Percentiles rank a stretch among this genome's conserved stretches.
These are phyloP conservation scores for Carallia brachiata DNA, from an alignment of 345 rosid genomes.

Conservation along the genomic window DNA sequence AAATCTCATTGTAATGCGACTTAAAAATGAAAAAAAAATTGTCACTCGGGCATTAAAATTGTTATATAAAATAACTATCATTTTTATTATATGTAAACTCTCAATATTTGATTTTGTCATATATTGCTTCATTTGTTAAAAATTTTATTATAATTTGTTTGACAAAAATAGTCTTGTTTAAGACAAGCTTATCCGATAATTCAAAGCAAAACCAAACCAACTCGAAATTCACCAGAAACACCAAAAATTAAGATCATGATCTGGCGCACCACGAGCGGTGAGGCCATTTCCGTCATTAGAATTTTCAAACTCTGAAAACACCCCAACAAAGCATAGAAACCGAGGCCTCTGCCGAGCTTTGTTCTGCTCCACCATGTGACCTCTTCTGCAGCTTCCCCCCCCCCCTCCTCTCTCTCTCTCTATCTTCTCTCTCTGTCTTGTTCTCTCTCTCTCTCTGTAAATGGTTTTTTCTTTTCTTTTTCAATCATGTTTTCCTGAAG, in stretches of 20 bases:
- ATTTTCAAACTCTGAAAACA: background rate
- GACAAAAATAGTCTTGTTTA: background rate
- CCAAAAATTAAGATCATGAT: too few relatives aligned
- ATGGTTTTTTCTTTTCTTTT: background rate
- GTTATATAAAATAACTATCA: too few relatives aligned
- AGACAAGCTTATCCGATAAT: background rate
- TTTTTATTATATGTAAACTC: too few relatives aligned
- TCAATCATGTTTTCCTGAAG: background rate
- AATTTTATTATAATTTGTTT: too few relatives aligned
- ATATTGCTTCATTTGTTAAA: too few relatives aligned
- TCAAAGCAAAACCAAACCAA: background rate
- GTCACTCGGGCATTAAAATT: too few relatives aligned
- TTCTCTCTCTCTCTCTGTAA: background rate
- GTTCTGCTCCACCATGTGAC: constrained; percentile 39
- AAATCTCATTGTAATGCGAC: too few relatives aligned
- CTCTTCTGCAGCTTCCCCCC: constrained; percentile 19
- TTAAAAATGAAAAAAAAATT: too few relatives aligned
- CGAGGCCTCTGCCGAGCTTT: constrained; percentile 43
- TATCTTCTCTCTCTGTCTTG: constrained; percentile 15
- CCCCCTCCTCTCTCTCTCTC: background rate
- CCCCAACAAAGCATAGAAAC: constrained; percentile 29
- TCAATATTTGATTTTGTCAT: too few relatives aligned
- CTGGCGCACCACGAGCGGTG: too few relatives aligned
- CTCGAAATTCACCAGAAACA: too few relatives aligned
- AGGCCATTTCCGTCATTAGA: background rate